Conservation (phyloP, 2,329 filamentous ascomycete genomes). For the Ophiostoma himal-ulmi region DNA sequence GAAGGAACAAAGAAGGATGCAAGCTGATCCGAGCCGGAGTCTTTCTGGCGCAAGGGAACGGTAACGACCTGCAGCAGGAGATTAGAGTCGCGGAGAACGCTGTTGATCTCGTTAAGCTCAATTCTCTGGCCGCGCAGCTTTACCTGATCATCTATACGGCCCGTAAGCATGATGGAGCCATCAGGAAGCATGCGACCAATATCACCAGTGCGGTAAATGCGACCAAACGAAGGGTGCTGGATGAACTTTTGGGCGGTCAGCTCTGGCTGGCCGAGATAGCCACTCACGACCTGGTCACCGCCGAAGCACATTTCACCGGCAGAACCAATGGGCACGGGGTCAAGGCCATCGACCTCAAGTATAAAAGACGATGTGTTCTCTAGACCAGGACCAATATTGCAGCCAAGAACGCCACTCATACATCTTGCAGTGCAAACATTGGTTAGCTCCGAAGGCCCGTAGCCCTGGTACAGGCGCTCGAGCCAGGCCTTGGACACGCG, state of each 20-base stretch:
- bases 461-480: slow-evolving; percentile 67
- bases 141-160: slow-evolving; percentile 71
- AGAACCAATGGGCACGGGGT: slow-evolving; percentile 60
- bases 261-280: slow-evolving; percentile 62
- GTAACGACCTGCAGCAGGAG: slow-evolving; percentile 58
- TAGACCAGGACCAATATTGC: slow-evolving; percentile 71
- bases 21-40: slow-evolving; percentile 46
- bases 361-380: slow-evolving; percentile 72
- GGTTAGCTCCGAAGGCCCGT: slow-evolving; percentile 79
- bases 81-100: slow-evolving; percentile 48
- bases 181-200: slow-evolving; percentile 72
- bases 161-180: slow-evolving; percentile 66
- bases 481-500: slow-evolving; percentile 66
- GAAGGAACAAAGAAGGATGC: slow-evolving; percentile 62
- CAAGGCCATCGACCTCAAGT: slow-evolving; percentile 41
- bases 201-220: slow-evolving; percentile 77
- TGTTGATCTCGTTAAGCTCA: slow-evolving; percentile 70
- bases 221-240: slow-evolving; percentile 60
- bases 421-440: slow-evolving; percentile 77
- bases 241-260: slow-evolving; percentile 64
- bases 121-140: slow-evolving; percentile 77
- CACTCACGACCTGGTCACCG: slow-evolving; percentile 70
- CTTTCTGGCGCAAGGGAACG: slow-evolving; percentile 46
- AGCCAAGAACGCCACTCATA: slow-evolving; percentile 56
- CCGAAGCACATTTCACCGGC: slow-evolving; percentile 83